Conservation (phyloP, 495 filamentous ascomycete genomes). For the Neurospora sp. region DNA sequence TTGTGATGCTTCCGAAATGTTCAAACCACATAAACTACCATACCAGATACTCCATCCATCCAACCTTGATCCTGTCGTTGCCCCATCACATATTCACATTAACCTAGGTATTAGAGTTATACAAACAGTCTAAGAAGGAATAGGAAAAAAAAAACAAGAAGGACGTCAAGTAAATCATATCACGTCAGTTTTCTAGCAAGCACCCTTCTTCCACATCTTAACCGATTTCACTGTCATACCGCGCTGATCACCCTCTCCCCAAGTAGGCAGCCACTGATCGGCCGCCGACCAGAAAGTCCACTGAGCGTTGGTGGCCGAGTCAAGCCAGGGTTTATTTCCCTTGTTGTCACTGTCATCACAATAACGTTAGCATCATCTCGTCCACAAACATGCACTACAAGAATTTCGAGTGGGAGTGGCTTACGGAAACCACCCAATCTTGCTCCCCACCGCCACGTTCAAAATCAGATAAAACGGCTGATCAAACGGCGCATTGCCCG, state of each 20-base stretch:
- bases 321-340: slow-evolving; percentile 55
- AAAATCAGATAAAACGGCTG: slow-evolving; percentile 58
- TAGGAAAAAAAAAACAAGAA: background rate
- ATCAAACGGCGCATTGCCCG: slow-evolving; percentile 51
- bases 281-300: slow-evolving; percentile 50
- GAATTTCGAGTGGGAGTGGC: too few relatives aligned
- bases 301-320: slow-evolving; percentile 36
- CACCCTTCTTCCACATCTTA: slow-evolving; percentile 28
- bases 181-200: background rate
- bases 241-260: slow-evolving; percentile 36
- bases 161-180: background rate
- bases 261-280: slow-evolving; percentile 52
- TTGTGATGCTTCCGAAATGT: background rate
- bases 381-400: background rate
- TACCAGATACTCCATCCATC: background rate
- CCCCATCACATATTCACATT: background rate
- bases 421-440: slow-evolving; percentile 52
- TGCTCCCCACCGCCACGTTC: slow-evolving; percentile 55
- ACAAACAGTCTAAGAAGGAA: background rate
- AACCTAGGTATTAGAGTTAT: background rate
- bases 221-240: slow-evolving; percentile 52
- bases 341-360: slow-evolving; percentile 33
- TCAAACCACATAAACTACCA: background rate
- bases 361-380: background rate
- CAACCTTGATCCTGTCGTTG: background rate